Evolutionary conservation across 225 moss, liverwort and hornwort species (phyloP).

Genomic region (Sphagnum contortum): DNA sequence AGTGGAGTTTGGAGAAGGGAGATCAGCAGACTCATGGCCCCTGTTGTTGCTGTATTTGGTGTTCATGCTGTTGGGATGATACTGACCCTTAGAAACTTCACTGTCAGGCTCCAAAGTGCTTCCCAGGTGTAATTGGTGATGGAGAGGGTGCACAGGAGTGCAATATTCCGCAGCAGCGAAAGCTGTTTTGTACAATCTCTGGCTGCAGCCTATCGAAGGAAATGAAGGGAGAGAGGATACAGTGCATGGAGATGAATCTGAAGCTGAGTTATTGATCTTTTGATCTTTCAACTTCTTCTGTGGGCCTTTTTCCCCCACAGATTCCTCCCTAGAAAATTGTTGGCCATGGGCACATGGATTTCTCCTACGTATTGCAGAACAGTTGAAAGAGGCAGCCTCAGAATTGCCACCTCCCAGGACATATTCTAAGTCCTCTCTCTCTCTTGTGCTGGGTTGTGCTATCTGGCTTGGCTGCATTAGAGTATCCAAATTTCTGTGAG

Average conservation of each 20-base stretch:
- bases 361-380: neutral
- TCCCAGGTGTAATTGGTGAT: neutral
- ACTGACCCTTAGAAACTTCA: neutral
- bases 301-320: slow-evolving; percentile 2
- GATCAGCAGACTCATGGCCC: neutral
- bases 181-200: slow-evolving; percentile 27
- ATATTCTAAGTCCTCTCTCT: neutral
- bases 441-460: neutral
- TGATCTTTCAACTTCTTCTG: slow-evolving; percentile 23
- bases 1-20: neutral
- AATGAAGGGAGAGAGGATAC: slow-evolving; percentile 69
- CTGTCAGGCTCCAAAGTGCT: neutral
- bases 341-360: neutral
- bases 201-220: slow-evolving; percentile 73
- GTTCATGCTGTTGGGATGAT: neutral
- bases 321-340: slow-evolving; percentile 2
- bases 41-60: neutral
- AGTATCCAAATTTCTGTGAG: too few species aligned
- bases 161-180: neutral
- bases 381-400: neutral
- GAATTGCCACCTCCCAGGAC: too few species aligned
- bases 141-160: slow-evolving; percentile 11
- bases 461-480: neutral
- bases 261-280: slow-evolving; percentile 37
- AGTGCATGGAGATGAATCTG: slow-evolving; percentile 10